Percentiles rank a stretch among this genome's conserved stretches.
phyloP scores from a whole-genome alignment of 2,329 filamentous ascomycete species.

The Podosphaera aphanis region DNA sequence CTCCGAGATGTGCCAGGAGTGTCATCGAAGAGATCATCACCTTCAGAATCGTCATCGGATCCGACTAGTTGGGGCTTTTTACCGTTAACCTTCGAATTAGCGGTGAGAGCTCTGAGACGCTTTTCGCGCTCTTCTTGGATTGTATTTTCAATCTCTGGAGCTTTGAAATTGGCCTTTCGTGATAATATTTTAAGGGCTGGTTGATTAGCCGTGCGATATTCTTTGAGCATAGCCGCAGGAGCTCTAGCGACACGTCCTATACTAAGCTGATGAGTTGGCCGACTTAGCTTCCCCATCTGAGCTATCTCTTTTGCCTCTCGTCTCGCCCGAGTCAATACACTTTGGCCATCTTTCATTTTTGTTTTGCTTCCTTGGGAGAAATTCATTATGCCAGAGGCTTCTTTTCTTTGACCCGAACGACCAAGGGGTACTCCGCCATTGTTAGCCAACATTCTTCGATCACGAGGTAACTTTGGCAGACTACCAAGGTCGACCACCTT shows the following conservation, averaged over 20 bases:
- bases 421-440: slow-evolving; percentile 15
- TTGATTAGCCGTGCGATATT: slow-evolving; percentile 23
- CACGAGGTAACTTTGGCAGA: slow-evolving; percentile 22
- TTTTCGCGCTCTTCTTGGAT: slow-evolving; percentile 18
- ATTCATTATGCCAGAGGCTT: slow-evolving; percentile 17
- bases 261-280: slow-evolving; percentile 17
- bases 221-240: slow-evolving; percentile 29
- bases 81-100: neutral
- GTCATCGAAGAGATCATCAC: neutral
- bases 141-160: slow-evolving; percentile 5
- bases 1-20: neutral
- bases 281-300: slow-evolving; percentile 24
- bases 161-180: slow-evolving; percentile 2
- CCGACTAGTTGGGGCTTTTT: neutral
- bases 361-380: slow-evolving; percentile 27
- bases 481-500: slow-evolving; percentile 28
- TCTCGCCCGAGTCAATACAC: slow-evolving; percentile 30
- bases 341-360: slow-evolving; percentile 26
- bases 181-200: slow-evolving; percentile 17
- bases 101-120: slow-evolving; percentile 7
- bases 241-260: slow-evolving; percentile 22
- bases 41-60: neutral
- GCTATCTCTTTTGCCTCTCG: slow-evolving; percentile 32
- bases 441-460: slow-evolving; percentile 17
- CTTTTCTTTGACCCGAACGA: slow-evolving; percentile 13